Percentiles rank a stretch among this genome's conserved stretches.
Evolutionary conservation across 306 rosid species (phyloP).

Genomic region (Prunus campanulata): DNA sequence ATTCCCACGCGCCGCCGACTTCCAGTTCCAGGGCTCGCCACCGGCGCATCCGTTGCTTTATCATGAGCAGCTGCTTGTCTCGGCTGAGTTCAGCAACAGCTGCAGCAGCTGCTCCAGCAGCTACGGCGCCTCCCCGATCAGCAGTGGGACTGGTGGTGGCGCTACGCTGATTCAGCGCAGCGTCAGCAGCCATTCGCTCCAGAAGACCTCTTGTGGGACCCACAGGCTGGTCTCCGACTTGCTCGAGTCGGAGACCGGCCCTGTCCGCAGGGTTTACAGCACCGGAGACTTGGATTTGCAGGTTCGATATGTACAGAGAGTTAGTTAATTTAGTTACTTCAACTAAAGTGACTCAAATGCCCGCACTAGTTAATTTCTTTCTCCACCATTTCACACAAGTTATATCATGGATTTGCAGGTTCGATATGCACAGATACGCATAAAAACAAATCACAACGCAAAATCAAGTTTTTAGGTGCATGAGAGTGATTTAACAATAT

Average conservation of each 20-base stretch:
- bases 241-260: conserved; percentile 33
- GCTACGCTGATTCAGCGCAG: conserved; percentile 45
- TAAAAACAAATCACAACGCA: not conserved
- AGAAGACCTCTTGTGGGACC: conserved; percentile 25
- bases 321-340: not conserved
- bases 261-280: conserved; percentile 62
- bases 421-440: not conserved
- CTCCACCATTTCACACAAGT: not conserved
- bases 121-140: conserved; percentile 35
- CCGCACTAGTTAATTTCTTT: not conserved
- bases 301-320: conserved; percentile 17
- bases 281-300: conserved; percentile 68
- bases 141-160: not conserved
- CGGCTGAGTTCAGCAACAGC: conserved; percentile 36
- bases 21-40: not conserved
- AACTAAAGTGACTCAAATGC: not conserved
- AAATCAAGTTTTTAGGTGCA: not conserved
- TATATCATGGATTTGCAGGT: too few species aligned
- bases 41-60: conserved; percentile 10
- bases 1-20: conserved; percentile 43
- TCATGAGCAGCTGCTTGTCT: conserved; percentile 9
- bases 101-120: conserved; percentile 62
- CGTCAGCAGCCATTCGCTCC: conserved; percentile 55
- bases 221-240: conserved; percentile 43
- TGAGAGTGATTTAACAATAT: not conserved